Base-by-base conservation (phyloP, 2,329 filamentous ascomycete species). In the Talaromyces sp. region DNA sequence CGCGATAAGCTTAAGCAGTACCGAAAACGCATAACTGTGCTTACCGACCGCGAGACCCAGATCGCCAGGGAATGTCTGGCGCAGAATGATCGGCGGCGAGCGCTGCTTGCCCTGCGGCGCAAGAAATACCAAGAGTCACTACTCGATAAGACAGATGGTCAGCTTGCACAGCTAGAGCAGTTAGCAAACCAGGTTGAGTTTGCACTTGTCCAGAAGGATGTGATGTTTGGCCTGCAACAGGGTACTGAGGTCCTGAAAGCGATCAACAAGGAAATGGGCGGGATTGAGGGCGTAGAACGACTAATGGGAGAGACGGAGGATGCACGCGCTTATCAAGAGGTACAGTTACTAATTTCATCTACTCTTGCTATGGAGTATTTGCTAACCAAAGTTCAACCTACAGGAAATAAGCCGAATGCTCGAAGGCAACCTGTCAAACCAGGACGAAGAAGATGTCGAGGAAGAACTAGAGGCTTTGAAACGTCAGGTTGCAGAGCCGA, bases 121-220 rank as follows among this genome's bases (percentile, higher is more conserved):
- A 97, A 97, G 77, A 99, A 97, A 73, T 97, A 96, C 80, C 94
- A 99, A 72, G 90, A 97, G 72, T 87, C 89, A 22, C 82, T 97
- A 19, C 82, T 97, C 11, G 81, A 84, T 55, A 93, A 96, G 78
- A 97, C 93, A 11, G 93, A 99, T 75, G 85, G 86, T 51, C 93
- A 97, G 77, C 84, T 99, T n/a, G 91, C 90, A 61, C 91, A 97
- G 75, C 80, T 99, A 17, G 92, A 99, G 78, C 86, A 90, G 68
- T 79, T 99, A 62, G 94, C 90, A 8, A 85, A 85, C 50, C 91
- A 86, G 70, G 91, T 99, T 66, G 94, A 99, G 76, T 99, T 99
- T 75, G 91, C 94, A 35, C 83, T 93, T 22, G 94, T 99, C 62
- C 93, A 97, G 73, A 97, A 97, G 77, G 94, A 97, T 77, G 89